phyloP scores from a whole-genome alignment of 2,329 filamentous ascomycete genomes.

The Torrubiellomyces zombiae region DNA sequence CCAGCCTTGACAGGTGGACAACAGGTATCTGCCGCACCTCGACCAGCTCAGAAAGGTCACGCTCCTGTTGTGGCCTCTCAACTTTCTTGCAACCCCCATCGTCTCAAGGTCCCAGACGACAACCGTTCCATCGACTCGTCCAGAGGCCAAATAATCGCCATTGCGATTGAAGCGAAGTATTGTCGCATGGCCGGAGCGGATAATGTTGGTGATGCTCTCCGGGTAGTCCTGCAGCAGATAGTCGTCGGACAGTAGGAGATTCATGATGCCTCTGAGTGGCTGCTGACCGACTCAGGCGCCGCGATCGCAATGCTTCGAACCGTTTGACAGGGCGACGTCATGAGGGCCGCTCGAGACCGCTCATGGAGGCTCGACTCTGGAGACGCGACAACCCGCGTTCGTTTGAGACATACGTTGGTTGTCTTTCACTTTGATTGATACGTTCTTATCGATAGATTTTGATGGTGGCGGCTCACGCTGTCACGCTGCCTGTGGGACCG shows the following conservation, averaged over 20 bases:
- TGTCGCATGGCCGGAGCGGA: constrained; percentile 54
- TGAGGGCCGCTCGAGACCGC: too few relatives aligned
- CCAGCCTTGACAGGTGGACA: constrained; percentile 91
- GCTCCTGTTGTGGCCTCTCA: constrained; percentile 82
- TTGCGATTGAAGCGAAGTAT: constrained; percentile 78
- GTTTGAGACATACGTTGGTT: too few relatives aligned
- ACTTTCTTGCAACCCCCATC: constrained; percentile 85
- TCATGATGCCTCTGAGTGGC: too few relatives aligned
- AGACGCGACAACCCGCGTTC: too few relatives aligned
- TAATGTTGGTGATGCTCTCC: constrained; percentile 72
- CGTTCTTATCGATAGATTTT: too few relatives aligned
- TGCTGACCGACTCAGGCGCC: too few relatives aligned
- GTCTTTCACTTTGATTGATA: too few relatives aligned
- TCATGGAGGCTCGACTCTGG: too few relatives aligned
- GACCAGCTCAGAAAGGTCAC: constrained; percentile 96
- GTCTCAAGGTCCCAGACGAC: constrained; percentile 97
- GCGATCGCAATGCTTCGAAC: too few relatives aligned
- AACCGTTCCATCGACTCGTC: constrained; percentile 83
- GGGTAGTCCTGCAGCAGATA: constrained; percentile 67
- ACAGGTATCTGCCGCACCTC: constrained; percentile 71
- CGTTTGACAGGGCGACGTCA: too few relatives aligned
- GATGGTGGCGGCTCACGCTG: too few relatives aligned
- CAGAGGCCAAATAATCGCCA: constrained; percentile 88
- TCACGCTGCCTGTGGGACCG: too few relatives aligned
- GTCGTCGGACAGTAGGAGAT: constrained; percentile 43